These are phyloP conservation scores for Aegilops sharonensis DNA, from an alignment of 176 grass and related monocot species.

Conservation along the genomic window DNA sequence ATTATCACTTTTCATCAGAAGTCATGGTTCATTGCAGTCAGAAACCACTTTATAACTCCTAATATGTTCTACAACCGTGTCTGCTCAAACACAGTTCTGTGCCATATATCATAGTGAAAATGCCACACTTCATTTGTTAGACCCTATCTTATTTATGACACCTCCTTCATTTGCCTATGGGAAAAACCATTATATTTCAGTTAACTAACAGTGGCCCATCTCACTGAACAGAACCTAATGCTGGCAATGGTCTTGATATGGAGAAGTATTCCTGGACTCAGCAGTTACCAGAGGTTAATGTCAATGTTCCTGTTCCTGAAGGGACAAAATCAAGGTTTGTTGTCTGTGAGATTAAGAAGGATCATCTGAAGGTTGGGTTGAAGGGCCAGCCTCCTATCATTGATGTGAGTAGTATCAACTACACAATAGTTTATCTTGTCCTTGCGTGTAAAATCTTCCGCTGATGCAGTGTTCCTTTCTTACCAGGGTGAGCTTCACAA, in stretches of 20 bases:
- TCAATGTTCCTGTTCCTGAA: constrained; percentile 70
- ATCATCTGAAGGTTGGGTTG: constrained; percentile 78
- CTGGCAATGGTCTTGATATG: constrained; percentile 93
- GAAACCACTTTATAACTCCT: not conserved
- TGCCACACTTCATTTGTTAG: not conserved
- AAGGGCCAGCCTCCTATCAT: constrained; percentile 88
- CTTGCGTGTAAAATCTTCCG: not conserved
- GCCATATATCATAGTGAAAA: not conserved
- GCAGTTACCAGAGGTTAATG: constrained; percentile 74
- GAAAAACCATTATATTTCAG: not conserved
- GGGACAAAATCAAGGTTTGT: constrained; percentile 96
- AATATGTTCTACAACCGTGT: not conserved
- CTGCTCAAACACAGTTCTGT: not conserved
- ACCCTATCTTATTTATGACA: not conserved
- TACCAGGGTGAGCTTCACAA: constrained; percentile 79
- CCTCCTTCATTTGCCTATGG: not conserved
- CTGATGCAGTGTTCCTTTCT: not conserved
- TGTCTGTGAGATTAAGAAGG: constrained; percentile 82
- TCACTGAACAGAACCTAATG: constrained; percentile 63
- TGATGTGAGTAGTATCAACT: constrained; percentile 57
- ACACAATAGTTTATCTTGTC: not conserved
- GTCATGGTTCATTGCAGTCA: not conserved
- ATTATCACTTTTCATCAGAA: not conserved
- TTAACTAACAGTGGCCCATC: not conserved
- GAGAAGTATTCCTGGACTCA: constrained; percentile 98